Base-by-base conservation (phyloP, 768 basidiomycete species). In the Mycena polygramma region DNA sequence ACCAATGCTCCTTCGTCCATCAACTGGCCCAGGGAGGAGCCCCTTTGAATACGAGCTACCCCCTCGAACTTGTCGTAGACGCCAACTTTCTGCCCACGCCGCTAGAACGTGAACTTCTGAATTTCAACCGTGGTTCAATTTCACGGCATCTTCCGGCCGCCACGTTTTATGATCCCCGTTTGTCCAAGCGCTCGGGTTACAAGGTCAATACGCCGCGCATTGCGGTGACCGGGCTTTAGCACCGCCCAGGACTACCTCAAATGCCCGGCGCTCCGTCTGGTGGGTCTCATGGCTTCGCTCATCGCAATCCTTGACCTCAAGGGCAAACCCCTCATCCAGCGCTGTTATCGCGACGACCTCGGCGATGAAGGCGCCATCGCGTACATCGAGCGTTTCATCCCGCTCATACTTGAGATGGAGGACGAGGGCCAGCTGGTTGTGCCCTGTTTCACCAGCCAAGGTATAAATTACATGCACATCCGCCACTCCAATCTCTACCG, bases 391-490 rank as follows among this genome's bases (percentile, higher is more conserved):
- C 90, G 94, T 55, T 99, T 99, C 79, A 86, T 99, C 43, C 97
- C 97, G 0, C 88, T 98, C 36, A 84, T 98, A 24, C 90, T 98
- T 41, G 97, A 99, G 36, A 92, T 98, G 78, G 97, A 99, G 81
- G 97, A 99, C 83, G 98, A 99, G 67, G 95, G 95, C 41, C 92
- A 96, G 74, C 96, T 95, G 75, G 92, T 98, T 26, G 96, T 95
- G 7, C 98, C 98, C 1, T 99, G 97, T 82, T 95, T 99, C 85
- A 94, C 97, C 4, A 92, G 89, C 73, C 94, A 96, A 76, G 97
- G 97, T 17, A 85, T 99, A 83, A 99, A 99, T 81, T 99, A 97
- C 83, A 94, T 98, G 92, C 96, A 99, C 80, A 98, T 99, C 78
- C 89, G 97, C 36, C 97, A 99, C 80, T 97, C 95, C 53, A 99